phyloP scores from a whole-genome alignment of 768 basidiomycete genomes.

The Roridomyces roridus region DNA sequence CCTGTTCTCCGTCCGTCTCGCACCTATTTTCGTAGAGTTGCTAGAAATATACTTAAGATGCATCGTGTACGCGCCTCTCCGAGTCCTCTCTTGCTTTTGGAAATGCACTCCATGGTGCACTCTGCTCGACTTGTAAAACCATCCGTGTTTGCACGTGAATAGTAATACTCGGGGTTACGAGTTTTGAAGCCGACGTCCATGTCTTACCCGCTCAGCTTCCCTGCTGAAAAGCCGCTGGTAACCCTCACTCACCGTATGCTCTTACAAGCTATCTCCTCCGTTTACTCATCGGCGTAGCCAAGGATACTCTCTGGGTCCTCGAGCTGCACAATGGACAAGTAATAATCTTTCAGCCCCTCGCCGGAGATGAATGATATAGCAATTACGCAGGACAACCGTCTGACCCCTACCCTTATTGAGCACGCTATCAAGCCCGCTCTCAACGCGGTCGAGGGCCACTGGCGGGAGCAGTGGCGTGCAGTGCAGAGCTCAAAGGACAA shows the following conservation, averaged over 20 bases:
- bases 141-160: no score
- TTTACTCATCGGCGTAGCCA: conserved; percentile 47
- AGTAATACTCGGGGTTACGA: no score
- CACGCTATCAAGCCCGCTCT: conserved; percentile 72
- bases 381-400: conserved; percentile 57
- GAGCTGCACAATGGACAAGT: conserved; percentile 76
- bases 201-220: conserved; percentile 57
- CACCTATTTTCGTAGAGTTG: no score
- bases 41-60: no score
- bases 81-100: no score
- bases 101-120: no score
- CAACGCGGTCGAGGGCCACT: conserved; percentile 74
- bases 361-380: no score
- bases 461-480: conserved; percentile 60
- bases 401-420: conserved; percentile 64
- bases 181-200: conserved; percentile 31
- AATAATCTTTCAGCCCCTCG: no score
- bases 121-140: no score
- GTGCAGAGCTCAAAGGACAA: conserved; percentile 51
- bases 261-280: background rate
- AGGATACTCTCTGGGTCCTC: conserved; percentile 71
- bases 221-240: conserved; percentile 55
- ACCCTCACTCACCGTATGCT: conserved; percentile 71
- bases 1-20: no score
- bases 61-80: no score